Conservation (phyloP, 306 rosid species). For the Ziziphus jujuba region DNA sequence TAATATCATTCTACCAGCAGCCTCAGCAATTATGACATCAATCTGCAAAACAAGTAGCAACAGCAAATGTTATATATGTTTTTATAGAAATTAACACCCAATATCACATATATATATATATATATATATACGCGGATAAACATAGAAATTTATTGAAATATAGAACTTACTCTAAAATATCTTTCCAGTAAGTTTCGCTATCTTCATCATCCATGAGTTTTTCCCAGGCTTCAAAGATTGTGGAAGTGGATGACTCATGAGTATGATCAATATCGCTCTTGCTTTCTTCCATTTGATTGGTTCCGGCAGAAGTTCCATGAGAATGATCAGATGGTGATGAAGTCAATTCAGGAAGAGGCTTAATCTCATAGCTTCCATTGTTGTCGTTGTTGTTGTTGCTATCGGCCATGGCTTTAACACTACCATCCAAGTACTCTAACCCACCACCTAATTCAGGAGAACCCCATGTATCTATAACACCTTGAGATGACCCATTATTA, state of each 20-base stretch:
- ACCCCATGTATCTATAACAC: too few relatives aligned
- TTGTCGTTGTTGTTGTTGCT: too few relatives aligned
- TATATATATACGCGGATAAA: too few relatives aligned
- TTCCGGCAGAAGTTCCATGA: slow-evolving; percentile 27
- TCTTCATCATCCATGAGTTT: slow-evolving; percentile 59
- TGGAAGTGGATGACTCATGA: slow-evolving; percentile 37
- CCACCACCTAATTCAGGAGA: too few relatives aligned
- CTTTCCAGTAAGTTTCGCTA: slow-evolving; percentile 72
- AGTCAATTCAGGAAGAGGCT: slow-evolving; percentile 47
- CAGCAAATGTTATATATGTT: slow-evolving; percentile 1
- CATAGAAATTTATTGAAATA: too few relatives aligned
- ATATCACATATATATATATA: too few relatives aligned
- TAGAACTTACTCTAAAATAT: slow-evolving; percentile 62
- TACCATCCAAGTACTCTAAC: too few relatives aligned
- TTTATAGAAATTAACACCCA: too few relatives aligned
- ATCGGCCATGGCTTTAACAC: too few relatives aligned
- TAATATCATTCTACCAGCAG: neutral
- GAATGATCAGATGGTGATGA: too few relatives aligned
- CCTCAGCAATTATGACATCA: slow-evolving; percentile 43
- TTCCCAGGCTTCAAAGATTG: slow-evolving; percentile 66
- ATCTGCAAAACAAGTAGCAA: slow-evolving; percentile 49
- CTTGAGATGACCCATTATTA: neutral
- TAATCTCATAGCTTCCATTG: neutral
- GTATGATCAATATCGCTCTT: slow-evolving; percentile 13
- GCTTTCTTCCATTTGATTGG: slow-evolving; percentile 36